Conservation (phyloP, 129 eudicot species). For the Tagetes patula region DNA sequence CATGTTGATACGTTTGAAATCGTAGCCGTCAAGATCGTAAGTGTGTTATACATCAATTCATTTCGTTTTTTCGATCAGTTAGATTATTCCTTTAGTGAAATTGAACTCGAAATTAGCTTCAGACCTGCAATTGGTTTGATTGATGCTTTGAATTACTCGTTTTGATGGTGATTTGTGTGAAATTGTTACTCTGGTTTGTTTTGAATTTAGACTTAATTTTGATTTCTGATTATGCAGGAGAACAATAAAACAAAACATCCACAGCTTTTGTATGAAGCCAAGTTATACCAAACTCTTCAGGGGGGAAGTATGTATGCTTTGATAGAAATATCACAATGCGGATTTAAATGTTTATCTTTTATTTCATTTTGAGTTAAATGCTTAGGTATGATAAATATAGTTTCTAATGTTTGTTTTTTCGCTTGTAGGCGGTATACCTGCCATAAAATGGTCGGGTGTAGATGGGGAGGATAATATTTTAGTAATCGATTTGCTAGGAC, state of each 20-base stretch:
- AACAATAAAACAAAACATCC: slow-evolving; percentile 93
- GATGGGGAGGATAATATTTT: slow-evolving; percentile 91
- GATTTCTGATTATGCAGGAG: slow-evolving; percentile 54
- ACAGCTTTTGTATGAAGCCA: slow-evolving; percentile 92
- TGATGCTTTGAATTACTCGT: background rate
- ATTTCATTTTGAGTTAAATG: background rate
- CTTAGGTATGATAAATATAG: background rate
- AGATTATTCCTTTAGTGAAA: background rate
- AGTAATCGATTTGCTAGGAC: slow-evolving; percentile 91
- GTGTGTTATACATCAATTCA: slow-evolving; percentile 29
- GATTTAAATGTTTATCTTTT: slow-evolving; percentile 11
- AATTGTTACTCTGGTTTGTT: background rate
- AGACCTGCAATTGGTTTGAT: background rate
- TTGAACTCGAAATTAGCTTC: slow-evolving; percentile 13
- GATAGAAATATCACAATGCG: background rate
- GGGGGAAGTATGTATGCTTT: slow-evolving; percentile 84
- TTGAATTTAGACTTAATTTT: slow-evolving; percentile 4
- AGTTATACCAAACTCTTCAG: slow-evolving; percentile 80
- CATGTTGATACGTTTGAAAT: slow-evolving; percentile 90
- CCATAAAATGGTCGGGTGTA: slow-evolving; percentile 87
- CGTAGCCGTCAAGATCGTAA: slow-evolving; percentile 97
- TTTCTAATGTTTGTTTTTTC: slow-evolving; percentile 8
- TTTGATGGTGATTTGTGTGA: slow-evolving; percentile 11
- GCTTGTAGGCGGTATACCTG: slow-evolving; percentile 84
- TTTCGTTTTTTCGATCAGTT: slow-evolving; percentile 3